Conservation (phyloP, 108 stramenopile species). For the Stephanodiscus triporus region DNA sequence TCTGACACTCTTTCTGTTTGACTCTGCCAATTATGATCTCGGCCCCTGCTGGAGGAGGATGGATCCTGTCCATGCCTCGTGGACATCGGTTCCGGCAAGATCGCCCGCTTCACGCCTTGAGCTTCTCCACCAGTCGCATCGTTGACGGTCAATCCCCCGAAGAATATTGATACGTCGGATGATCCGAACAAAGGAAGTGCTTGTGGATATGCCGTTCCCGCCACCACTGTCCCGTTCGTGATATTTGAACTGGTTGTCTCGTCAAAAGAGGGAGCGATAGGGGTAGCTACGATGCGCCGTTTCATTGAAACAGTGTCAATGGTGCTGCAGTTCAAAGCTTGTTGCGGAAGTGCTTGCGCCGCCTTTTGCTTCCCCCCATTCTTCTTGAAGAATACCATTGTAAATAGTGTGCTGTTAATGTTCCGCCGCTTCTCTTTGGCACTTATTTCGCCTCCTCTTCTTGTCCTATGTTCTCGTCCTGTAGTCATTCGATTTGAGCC, state of each 20-base stretch:
- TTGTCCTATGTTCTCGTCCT: no score
- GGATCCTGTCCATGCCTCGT: not conserved
- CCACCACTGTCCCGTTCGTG: not conserved
- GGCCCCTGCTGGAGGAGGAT: not conserved
- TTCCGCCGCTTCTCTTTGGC: not conserved
- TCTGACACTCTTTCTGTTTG: no score
- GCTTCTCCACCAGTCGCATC: no score
- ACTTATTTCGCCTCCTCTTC: no score
- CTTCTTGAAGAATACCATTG: not conserved
- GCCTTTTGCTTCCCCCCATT: not conserved
- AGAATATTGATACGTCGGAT: not conserved
- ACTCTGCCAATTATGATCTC: not conserved
- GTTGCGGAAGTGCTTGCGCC: not conserved
- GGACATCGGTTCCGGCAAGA: not conserved
- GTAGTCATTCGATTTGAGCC: no score
- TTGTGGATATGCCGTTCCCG: not conserved
- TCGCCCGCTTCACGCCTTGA: not conserved
- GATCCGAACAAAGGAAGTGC: not conserved
- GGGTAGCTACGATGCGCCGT: no score
- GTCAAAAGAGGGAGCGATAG: not conserved
- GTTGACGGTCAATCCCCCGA: not conserved
- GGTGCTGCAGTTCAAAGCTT: not conserved
- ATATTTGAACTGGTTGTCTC: not conserved
- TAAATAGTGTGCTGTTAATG: not conserved
- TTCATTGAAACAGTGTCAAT: no score